Conservation (phyloP, 2,329 filamentous ascomycete species). For the Bipolaris oryzae region DNA sequence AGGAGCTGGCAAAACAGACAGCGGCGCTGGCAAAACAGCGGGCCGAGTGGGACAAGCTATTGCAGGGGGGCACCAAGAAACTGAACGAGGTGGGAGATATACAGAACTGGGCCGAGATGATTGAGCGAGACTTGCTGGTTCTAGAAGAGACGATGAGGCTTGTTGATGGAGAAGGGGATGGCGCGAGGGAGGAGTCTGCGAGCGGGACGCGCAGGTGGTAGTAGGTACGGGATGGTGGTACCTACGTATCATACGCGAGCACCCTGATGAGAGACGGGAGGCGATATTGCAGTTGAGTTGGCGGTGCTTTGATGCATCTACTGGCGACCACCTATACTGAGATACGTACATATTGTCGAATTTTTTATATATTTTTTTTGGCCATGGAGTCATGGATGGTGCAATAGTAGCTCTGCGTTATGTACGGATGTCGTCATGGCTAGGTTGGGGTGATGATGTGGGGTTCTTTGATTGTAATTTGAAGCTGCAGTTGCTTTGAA, state of each 20-base stretch:
- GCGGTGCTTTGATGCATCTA: neutral
- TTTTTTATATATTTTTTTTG: too few relatives aligned
- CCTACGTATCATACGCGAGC: neutral
- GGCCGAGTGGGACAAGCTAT: conserved; percentile 68
- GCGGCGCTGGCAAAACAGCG: conserved; percentile 67
- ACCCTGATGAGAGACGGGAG: neutral
- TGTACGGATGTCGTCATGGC: neutral
- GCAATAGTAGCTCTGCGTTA: neutral
- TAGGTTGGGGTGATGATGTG: neutral
- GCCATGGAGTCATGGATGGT: neutral
- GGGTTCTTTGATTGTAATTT: neutral
- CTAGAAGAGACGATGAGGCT: conserved; percentile 50
- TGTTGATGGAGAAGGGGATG: conserved; percentile 35
- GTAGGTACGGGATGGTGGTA: neutral
- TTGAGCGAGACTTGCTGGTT: conserved; percentile 58
- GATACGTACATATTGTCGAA: neutral
- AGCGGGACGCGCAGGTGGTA: conserved; percentile 39
- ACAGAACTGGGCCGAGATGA: conserved; percentile 86
- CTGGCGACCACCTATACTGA: too few relatives aligned
- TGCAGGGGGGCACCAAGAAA: conserved; percentile 65
- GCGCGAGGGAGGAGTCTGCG: conserved; percentile 29
- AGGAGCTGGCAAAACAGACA: conserved; percentile 66
- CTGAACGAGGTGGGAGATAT: conserved; percentile 81
- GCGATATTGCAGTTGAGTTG: neutral
- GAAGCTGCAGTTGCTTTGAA: neutral